phyloP scores from a whole-genome alignment of 1,284 basidiomycete genomes.

The Earliella scabrosa region DNA sequence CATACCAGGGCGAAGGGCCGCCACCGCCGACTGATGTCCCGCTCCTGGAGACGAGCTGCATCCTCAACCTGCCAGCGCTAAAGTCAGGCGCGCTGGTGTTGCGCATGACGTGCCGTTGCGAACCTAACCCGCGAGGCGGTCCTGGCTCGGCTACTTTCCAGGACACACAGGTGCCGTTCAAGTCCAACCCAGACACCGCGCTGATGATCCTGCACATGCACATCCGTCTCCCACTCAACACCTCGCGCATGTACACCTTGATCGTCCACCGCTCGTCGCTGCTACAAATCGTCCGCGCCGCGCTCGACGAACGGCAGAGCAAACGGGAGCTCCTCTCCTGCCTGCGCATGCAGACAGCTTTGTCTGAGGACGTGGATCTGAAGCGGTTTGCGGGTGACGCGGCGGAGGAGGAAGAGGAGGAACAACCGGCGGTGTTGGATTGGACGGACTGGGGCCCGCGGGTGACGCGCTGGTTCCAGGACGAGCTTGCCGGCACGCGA shows the following conservation, averaged over 20 bases:
- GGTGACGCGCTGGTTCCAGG: conserved; percentile 46
- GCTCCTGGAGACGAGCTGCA: conserved; percentile 20
- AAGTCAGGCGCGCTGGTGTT: conserved; percentile 28
- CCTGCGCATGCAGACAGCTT: too few species aligned
- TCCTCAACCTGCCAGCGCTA: conserved; percentile 41
- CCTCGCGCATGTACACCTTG: conserved; percentile 37
- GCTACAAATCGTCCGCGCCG: conserved; percentile 18
- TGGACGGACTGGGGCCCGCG: conserved; percentile 50
- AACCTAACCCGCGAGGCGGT: conserved; percentile 46
- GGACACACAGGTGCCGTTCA: conserved; percentile 30
- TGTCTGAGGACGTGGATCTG: too few species aligned
- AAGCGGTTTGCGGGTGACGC: too few species aligned
- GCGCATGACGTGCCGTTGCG: conserved; percentile 45
- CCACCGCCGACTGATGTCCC: conserved; percentile 1
- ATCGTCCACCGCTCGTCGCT: conserved; percentile 45
- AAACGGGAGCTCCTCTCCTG: not conserved
- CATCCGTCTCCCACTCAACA: conserved; percentile 11
- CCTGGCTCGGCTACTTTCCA: conserved; percentile 4
- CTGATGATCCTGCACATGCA: conserved; percentile 46
- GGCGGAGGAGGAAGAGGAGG: not conserved
- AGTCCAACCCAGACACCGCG: conserved; percentile 38
- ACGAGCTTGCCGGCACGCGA: conserved; percentile 39
- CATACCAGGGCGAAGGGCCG: not conserved
- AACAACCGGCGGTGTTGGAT: conserved; percentile 22
- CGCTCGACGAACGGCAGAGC: not conserved